Conservation (phyloP, 257 asterid genomes). For the Solanum paucissectum region DNA sequence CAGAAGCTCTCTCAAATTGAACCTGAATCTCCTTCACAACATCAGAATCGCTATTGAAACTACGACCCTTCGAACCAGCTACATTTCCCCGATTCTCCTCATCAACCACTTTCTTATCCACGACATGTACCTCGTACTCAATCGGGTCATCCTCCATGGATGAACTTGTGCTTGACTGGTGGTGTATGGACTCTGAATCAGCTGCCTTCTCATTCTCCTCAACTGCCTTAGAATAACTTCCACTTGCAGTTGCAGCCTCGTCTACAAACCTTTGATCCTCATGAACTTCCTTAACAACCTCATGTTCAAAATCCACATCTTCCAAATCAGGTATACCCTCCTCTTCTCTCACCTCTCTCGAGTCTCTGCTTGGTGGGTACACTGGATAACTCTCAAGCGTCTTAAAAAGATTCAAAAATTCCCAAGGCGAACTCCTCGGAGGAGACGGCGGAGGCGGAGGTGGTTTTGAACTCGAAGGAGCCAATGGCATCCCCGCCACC, state of each 20-base stretch:
- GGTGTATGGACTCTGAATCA: conserved; percentile 39
- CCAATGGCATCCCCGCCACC: neutral
- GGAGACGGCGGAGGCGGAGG: conserved; percentile 84
- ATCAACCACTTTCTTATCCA: conserved; percentile 78
- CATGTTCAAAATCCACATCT: conserved; percentile 58
- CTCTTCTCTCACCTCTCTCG: conserved; percentile 83
- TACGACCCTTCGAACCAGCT: neutral
- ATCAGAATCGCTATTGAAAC: conserved; percentile 58
- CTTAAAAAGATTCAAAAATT: conserved; percentile 80
- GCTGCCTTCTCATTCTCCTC: conserved; percentile 13
- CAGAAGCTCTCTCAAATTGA: conserved; percentile 76
- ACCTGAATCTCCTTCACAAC: conserved; percentile 70
- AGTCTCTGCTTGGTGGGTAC: conserved; percentile 63
- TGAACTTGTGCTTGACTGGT: conserved; percentile 29
- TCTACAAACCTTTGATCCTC: conserved; percentile 59
- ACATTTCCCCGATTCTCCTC: conserved; percentile 39
- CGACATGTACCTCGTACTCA: conserved; percentile 76
- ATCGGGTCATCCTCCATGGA: conserved; percentile 49
- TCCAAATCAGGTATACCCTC: conserved; percentile 99
- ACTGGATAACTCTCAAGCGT: conserved; percentile 58
- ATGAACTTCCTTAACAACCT: conserved; percentile 79
- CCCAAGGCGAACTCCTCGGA: conserved; percentile 74
- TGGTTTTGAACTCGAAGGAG: conserved; percentile 29
- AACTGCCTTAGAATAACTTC: conserved; percentile 14
- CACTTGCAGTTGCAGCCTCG: conserved; percentile 28